Evolutionary conservation across 805 yeast genomes (phyloP).

Genomic region (Wilhelminamyces savonicus): DNA sequence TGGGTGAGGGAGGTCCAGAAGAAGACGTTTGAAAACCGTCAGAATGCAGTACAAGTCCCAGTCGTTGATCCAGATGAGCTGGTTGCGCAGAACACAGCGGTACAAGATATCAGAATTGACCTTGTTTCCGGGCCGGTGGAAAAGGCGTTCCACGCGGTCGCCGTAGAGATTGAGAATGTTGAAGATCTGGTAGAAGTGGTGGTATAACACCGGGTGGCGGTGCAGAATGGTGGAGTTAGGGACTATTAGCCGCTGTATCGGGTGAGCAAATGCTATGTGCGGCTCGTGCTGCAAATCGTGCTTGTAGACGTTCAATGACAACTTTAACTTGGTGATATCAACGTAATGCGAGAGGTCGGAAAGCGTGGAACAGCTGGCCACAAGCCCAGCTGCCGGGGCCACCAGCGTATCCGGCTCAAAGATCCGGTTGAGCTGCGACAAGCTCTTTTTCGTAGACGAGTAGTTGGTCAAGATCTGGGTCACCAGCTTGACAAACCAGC

Average conservation of each 20-base stretch:
- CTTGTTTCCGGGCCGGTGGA: constrained; percentile 54
- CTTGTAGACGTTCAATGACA: constrained; percentile 68
- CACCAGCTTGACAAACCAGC: constrained; percentile 79
- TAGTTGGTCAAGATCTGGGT: constrained; percentile 66
- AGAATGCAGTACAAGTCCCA: constrained; percentile 52
- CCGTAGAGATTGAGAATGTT: constrained; percentile 42
- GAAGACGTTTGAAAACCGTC: constrained; percentile 37
- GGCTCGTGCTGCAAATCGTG: constrained; percentile 46
- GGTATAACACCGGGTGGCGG: constrained; percentile 18
- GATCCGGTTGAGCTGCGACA: constrained; percentile 19
- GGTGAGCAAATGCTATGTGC: constrained; percentile 6
- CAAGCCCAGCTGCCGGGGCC: not conserved
- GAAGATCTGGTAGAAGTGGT: constrained; percentile 47
- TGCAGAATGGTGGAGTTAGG: constrained; percentile 11
- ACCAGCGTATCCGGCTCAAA: constrained; percentile 13
- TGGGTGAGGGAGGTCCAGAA: constrained; percentile 49
- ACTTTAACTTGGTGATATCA: constrained; percentile 72
- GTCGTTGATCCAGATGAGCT: constrained; percentile 46
- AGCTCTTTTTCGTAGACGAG: constrained; percentile 24
- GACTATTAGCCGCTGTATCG: constrained; percentile 16
- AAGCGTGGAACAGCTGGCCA: constrained; percentile 30
- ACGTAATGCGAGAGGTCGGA: constrained; percentile 52
- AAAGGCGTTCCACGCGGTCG: constrained; percentile 37
- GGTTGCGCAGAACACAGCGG: constrained; percentile 49
- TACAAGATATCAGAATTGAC: constrained; percentile 38